Evolutionary conservation across 2,329 filamentous ascomycete genomes (phyloP).

Genomic region (Epicoccum sorghinum): DNA sequence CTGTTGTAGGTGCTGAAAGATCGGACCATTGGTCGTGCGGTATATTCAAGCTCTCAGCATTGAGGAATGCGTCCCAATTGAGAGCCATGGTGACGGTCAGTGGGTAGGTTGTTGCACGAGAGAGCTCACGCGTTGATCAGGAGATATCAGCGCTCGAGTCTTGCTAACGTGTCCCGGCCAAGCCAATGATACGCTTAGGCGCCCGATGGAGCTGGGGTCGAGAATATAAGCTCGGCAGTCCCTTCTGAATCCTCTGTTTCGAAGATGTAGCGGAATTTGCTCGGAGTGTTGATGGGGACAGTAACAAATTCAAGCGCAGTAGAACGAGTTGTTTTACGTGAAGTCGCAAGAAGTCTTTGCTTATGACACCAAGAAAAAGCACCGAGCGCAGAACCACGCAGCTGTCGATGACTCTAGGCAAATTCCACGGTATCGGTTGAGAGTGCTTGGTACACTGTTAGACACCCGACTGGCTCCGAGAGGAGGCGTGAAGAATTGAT

Average conservation of each 20-base stretch:
- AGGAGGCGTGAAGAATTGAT: slow-evolving; percentile 18
- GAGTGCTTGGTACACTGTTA: slow-evolving; percentile 8
- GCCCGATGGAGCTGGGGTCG: slow-evolving; percentile 22
- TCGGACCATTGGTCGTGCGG: slow-evolving; percentile 49
- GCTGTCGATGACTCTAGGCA: slow-evolving; percentile 18
- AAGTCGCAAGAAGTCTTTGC: slow-evolving; percentile 18
- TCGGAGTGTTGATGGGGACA: slow-evolving; percentile 1
- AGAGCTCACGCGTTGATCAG: slow-evolving; percentile 47
- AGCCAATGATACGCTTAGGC: slow-evolving; percentile 34
- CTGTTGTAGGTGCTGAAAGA: slow-evolving; percentile 36
- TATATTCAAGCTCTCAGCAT: slow-evolving; percentile 45
- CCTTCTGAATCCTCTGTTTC: slow-evolving; percentile 16
- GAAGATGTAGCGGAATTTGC: background rate
- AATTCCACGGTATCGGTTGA: slow-evolving; percentile 10
- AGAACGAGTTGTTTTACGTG: slow-evolving; percentile 3
- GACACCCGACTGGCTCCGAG: slow-evolving; percentile 14
- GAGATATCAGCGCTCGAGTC: slow-evolving; percentile 37
- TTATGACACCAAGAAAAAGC: slow-evolving; percentile 30
- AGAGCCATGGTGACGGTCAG: slow-evolving; percentile 44
- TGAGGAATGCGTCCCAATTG: slow-evolving; percentile 49
- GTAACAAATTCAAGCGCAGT: slow-evolving; percentile 3
- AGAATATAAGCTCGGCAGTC: slow-evolving; percentile 34
- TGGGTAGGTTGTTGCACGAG: slow-evolving; percentile 35
- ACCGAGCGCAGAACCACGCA: slow-evolving; percentile 22
- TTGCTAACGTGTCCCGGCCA: slow-evolving; percentile 28